These are phyloP conservation scores for Plasmodium inui DNA, from an alignment of 169 alveolate genomes.

Conservation along the genomic window DNA sequence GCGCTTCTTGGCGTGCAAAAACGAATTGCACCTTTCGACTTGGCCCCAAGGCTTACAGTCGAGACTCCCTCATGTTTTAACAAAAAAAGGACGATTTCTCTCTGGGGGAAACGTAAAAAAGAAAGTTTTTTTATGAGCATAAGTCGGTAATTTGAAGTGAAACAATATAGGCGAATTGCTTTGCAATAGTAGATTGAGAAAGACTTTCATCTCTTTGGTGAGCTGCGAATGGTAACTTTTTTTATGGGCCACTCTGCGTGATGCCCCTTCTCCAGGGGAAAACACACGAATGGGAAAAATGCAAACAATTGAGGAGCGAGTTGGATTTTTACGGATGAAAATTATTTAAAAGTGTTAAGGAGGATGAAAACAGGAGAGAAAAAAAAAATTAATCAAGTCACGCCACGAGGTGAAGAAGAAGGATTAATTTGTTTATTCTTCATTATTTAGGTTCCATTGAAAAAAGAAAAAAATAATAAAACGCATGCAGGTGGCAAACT, in stretches of 20 bases:
- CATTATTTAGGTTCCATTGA: background rate
- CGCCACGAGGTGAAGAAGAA: background rate
- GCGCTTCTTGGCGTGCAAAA: background rate
- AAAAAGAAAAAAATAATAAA: background rate
- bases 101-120: conserved; percentile 3
- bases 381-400: background rate
- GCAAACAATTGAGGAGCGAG: background rate
- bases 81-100: conserved; percentile 15
- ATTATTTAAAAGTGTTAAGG: background rate
- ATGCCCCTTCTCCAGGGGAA: background rate
- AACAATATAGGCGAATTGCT: background rate
- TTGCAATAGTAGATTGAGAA: background rate
- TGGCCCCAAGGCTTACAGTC: background rate
- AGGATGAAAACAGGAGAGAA: background rate
- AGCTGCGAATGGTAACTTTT: background rate
- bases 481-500: background rate
- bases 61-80: conserved; percentile 23
- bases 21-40: background rate
- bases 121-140: conserved; percentile 33
- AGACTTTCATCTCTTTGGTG: background rate
- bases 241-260: background rate
- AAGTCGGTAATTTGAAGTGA: conserved; percentile 5
- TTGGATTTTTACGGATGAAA: background rate
- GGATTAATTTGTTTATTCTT: background rate
- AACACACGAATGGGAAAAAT: background rate